Evolutionary conservation across 441 rosid genomes (phyloP).

Genomic region (Populus hybrid): DNA sequence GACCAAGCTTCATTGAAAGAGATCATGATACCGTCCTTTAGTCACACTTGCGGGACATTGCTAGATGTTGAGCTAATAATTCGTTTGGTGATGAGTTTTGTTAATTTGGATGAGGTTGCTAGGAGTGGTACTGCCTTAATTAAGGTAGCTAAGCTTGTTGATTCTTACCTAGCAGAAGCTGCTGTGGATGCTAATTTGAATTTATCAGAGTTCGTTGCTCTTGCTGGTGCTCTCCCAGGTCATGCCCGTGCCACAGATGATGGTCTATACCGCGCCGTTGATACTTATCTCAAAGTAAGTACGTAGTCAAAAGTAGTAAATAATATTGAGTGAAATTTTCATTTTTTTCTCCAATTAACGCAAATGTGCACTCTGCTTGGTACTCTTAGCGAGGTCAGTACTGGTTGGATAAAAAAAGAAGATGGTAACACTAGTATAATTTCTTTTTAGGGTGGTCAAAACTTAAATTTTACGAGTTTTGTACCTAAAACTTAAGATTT

Average conservation of each 20-base stretch:
- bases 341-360: neutral
- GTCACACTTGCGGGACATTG: constrained; percentile 67
- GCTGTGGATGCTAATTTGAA: constrained; percentile 57
- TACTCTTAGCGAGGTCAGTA: no score
- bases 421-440: no score
- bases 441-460: no score
- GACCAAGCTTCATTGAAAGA: constrained; percentile 84
- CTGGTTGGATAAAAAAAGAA: no score
- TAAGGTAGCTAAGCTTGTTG: constrained; percentile 76
- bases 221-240: constrained; percentile 60
- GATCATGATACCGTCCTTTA: constrained; percentile 83
- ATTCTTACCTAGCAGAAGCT: constrained; percentile 68
- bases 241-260: constrained; percentile 72
- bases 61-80: constrained; percentile 68
- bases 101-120: constrained; percentile 39
- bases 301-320: neutral
- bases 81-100: constrained; percentile 60
- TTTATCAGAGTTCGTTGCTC: constrained; percentile 45
- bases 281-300: constrained; percentile 79
- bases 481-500: no score
- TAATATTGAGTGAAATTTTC: neutral
- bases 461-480: no score
- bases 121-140: constrained; percentile 45
- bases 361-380: neutral
- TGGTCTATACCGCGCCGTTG: constrained; percentile 74